These are phyloP conservation scores for Ailanthus altissimus DNA, from an alignment of 345 rosid genomes.

Conservation along the genomic window DNA sequence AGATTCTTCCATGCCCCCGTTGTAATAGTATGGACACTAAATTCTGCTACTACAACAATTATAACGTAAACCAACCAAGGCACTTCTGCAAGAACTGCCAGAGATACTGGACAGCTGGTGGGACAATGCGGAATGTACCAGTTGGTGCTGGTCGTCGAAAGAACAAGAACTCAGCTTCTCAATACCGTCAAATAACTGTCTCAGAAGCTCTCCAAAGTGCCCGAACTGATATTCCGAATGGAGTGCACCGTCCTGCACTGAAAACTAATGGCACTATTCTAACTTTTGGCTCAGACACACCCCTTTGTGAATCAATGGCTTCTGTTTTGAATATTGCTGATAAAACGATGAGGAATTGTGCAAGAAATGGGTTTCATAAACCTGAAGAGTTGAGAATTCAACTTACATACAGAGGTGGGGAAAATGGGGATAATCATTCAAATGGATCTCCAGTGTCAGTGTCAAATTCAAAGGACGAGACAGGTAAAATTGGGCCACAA, in stretches of 20 bases:
- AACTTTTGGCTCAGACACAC: constrained; percentile 72
- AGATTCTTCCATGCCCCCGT: constrained; percentile 86
- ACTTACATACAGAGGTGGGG: constrained; percentile 33
- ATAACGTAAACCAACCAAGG: constrained; percentile 90
- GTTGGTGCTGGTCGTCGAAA: constrained; percentile 96
- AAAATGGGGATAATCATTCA: constrained; percentile 30
- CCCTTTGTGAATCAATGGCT: constrained; percentile 82
- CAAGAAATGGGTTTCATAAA: constrained; percentile 52
- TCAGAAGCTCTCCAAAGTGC: constrained; percentile 62
- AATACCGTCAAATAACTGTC: constrained; percentile 63
- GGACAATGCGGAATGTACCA: constrained; percentile 93
- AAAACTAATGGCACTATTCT: constrained; percentile 65
- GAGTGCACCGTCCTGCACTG: constrained; percentile 52
- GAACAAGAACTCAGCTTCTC: constrained; percentile 78
- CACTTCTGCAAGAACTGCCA: constrained; percentile 95
- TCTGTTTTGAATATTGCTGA: constrained; percentile 74
- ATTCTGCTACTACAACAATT: constrained; percentile 94
- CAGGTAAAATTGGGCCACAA: constrained; percentile 31
- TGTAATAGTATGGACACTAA: constrained; percentile 95
- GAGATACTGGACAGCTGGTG: constrained; percentile 98
- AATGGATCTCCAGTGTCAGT: constrained; percentile 31
- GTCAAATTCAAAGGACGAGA: constrained; percentile 35
- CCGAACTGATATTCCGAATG: constrained; percentile 50
- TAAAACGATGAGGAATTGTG: constrained; percentile 42
- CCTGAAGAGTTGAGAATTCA: constrained; percentile 46